These are phyloP conservation scores for Lecanosticta acicola DNA, from an alignment of 2,329 filamentous ascomycete species.

Conservation along the genomic window DNA sequence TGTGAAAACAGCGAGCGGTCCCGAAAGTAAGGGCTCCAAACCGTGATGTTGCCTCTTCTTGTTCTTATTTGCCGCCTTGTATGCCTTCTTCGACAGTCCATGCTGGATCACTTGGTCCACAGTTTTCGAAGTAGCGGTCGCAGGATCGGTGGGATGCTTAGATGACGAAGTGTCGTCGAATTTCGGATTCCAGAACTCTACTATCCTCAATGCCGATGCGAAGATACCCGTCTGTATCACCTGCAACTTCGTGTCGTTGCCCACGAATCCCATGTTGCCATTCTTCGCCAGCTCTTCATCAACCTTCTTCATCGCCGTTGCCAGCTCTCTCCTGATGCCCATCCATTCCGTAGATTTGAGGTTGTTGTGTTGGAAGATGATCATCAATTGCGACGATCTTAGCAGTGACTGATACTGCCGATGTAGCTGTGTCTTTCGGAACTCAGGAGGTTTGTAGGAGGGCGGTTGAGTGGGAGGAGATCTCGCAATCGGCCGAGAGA, in stretches of 20 bases:
- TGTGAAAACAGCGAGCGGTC: constrained; percentile 72
- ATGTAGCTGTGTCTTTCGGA: constrained; percentile 82
- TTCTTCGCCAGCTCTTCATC: constrained; percentile 57
- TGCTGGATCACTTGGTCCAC: constrained; percentile 42
- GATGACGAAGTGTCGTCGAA: constrained; percentile 14
- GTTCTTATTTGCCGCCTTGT: constrained; percentile 44
- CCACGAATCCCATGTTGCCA: constrained; percentile 52
- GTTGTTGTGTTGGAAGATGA: constrained; percentile 81
- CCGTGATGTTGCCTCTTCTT: constrained; percentile 39
- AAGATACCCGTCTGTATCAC: constrained; percentile 88
- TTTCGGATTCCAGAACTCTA: constrained; percentile 65
- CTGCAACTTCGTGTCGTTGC: constrained; percentile 57
- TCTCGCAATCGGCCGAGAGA: constrained; percentile 41
- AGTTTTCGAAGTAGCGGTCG: constrained; percentile 29
- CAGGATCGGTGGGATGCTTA: constrained; percentile 1
- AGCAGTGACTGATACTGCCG: constrained; percentile 84
- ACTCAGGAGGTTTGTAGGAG: constrained; percentile 77
- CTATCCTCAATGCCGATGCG: constrained; percentile 72
- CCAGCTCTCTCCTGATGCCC: constrained; percentile 64
- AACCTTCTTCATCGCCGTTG: constrained; percentile 54
- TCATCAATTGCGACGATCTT: constrained; percentile 74
- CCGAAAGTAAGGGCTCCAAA: constrained; percentile 71
- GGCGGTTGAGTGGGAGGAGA: constrained; percentile 69
- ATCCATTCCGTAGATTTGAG: constrained; percentile 69
- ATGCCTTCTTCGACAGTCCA: constrained; percentile 53